phyloP scores from a whole-genome alignment of 768 basidiomycete species.

The Kwoniella sp. region DNA sequence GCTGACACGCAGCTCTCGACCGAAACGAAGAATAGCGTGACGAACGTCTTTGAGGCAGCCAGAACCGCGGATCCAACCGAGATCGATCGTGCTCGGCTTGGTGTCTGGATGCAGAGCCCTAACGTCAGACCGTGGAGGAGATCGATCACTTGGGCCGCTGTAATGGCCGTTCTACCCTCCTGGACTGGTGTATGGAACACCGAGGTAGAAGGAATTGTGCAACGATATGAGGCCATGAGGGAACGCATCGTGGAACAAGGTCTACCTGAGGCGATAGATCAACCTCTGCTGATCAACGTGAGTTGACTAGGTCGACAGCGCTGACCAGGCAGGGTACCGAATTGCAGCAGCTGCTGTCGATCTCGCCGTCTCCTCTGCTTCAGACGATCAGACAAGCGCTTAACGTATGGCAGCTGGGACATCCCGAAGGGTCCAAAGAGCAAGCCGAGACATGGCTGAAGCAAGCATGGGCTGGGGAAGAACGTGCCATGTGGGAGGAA shows the following conservation, averaged over 20 bases:
- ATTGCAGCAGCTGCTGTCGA: constrained; percentile 57
- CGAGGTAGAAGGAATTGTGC: constrained; percentile 56
- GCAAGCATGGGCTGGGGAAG: constrained; percentile 24
- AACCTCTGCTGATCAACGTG: constrained; percentile 73
- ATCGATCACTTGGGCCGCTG: constrained; percentile 12
- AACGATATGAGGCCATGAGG: constrained; percentile 65
- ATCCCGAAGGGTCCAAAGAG: constrained; percentile 64
- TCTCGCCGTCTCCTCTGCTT: constrained; percentile 67
- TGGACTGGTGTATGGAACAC: constrained; percentile 49
- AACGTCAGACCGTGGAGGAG: constrained; percentile 32
- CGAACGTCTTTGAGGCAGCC: constrained; percentile 29
- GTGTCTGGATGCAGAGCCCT: constrained; percentile 50
- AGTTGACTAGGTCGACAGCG: constrained; percentile 43
- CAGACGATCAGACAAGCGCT: constrained; percentile 62
- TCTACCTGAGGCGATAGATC: constrained; percentile 62
- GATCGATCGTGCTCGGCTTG: constrained; percentile 41
- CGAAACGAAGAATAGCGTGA: constrained; percentile 34
- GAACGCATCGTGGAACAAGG: constrained; percentile 60
- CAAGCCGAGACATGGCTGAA: constrained; percentile 67
- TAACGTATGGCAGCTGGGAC: constrained; percentile 77
- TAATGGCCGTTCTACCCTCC: constrained; percentile 20
- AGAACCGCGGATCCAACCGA: constrained; percentile 17
- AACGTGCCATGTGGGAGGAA: constrained; percentile 28
- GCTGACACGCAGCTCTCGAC: constrained; percentile 40
- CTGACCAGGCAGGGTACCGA: constrained; percentile 62